These are phyloP conservation scores for Suillus bovinus DNA, from an alignment of 768 basidiomycete genomes.

Conservation along the genomic window DNA sequence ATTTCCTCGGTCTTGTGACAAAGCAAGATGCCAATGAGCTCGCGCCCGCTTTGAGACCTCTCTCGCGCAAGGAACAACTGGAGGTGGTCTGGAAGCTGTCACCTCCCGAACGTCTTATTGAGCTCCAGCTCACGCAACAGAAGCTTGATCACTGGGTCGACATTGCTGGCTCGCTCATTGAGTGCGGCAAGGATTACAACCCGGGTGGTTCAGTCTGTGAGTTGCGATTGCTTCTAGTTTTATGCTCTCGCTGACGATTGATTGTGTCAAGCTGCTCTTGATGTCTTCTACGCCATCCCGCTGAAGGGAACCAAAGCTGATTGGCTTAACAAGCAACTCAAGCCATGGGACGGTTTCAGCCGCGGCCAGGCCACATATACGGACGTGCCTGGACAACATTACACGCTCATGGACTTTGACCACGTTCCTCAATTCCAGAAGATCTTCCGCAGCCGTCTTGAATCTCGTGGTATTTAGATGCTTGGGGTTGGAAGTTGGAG, in stretches of 20 bases:
- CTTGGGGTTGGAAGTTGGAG: neutral
- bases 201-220: conserved; percentile 22
- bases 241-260: neutral
- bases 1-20: conserved; percentile 37
- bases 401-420: conserved; percentile 20
- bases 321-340: conserved; percentile 20
- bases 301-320: conserved; percentile 15
- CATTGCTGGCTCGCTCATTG: conserved; percentile 22
- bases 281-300: conserved; percentile 16
- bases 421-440: conserved; percentile 17
- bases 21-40: conserved; percentile 23
- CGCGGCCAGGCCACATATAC: conserved; percentile 14
- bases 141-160: conserved; percentile 26
- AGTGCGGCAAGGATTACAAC: conserved; percentile 21
- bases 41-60: conserved; percentile 14
- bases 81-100: conserved; percentile 20
- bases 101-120: conserved; percentile 21
- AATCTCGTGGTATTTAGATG: conserved; percentile 21
- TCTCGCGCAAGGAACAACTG: conserved; percentile 22
- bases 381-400: conserved; percentile 18
- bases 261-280: conserved; percentile 5
- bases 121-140: conserved; percentile 24
- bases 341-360: conserved; percentile 19
- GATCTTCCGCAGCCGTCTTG: conserved; percentile 21
- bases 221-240: conserved; percentile 1